Conservation (phyloP, 345 rosid species). For the Melastoma malabathricum region DNA sequence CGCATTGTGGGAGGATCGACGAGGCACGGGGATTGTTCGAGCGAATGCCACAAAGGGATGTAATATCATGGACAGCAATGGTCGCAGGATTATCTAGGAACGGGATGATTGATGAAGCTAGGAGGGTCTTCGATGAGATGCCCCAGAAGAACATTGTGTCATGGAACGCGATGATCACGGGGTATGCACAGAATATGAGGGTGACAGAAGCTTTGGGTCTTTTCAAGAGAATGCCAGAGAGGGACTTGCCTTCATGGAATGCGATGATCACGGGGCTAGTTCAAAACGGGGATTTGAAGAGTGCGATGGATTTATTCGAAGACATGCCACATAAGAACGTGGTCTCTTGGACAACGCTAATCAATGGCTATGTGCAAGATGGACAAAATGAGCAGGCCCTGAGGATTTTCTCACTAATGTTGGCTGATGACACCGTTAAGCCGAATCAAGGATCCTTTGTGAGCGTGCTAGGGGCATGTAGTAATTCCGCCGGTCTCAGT, state of each 20-base stretch:
- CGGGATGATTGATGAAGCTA: constrained; percentile 52
- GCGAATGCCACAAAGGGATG: constrained; percentile 49
- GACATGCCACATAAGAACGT: constrained; percentile 50
- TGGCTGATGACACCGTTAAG: constrained; percentile 25
- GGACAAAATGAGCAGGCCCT: constrained; percentile 48
- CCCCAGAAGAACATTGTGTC: constrained; percentile 48
- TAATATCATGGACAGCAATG: constrained; percentile 57
- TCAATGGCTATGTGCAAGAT: constrained; percentile 38
- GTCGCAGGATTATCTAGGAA: constrained; percentile 46
- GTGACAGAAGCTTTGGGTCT: constrained; percentile 40
- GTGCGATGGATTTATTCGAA: constrained; percentile 34
- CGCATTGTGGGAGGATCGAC: constrained; percentile 40
- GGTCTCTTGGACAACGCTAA: constrained; percentile 68
- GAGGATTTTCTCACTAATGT: constrained; percentile 38
- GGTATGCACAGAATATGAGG: constrained; percentile 44
- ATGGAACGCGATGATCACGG: constrained; percentile 72
- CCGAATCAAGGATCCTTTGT: constrained; percentile 56
- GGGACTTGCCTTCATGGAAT: constrained; percentile 65
- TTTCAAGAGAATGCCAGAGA: constrained; percentile 43
- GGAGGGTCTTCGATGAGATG: constrained; percentile 42
- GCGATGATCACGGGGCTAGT: constrained; percentile 57
- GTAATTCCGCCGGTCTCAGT: constrained; percentile 47
- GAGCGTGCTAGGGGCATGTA: constrained; percentile 50
- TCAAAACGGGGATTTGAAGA: constrained; percentile 29
- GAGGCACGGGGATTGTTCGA: constrained; percentile 40